Conservation (phyloP, 2,329 filamentous ascomycete species). For the Fusarium sp. region DNA sequence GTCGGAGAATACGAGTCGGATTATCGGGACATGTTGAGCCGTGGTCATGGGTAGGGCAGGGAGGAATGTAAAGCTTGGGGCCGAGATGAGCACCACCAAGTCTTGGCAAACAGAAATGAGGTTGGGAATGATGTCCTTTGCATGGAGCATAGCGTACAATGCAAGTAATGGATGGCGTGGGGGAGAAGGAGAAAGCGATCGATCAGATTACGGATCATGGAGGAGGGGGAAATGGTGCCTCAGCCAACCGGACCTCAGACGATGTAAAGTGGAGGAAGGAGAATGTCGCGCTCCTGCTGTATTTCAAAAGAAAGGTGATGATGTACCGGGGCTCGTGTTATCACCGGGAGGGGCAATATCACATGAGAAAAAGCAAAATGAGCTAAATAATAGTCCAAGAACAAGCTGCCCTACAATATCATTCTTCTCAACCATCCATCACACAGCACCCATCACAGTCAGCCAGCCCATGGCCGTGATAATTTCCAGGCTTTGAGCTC, state of each 20-base stretch:
- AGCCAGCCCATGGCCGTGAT: not conserved
- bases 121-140: not conserved
- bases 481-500: conserved; percentile 4
- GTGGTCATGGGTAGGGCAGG: not conserved
- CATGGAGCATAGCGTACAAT: not conserved
- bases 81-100: not conserved
- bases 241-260: not conserved
- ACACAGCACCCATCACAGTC: not conserved
- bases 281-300: not conserved
- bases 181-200: not conserved
- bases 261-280: not conserved
- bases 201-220: conserved; percentile 10
- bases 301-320: not conserved
- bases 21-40: conserved; percentile 2
- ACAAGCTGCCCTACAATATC: not conserved
- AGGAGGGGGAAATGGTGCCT: not conserved
- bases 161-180: conserved; percentile 4
- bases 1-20: conserved; percentile 6
- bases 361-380: not conserved
- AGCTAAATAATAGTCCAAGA: not conserved
- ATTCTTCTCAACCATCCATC: not conserved
- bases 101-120: not conserved
- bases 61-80: conserved; percentile 4
- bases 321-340: not conserved
- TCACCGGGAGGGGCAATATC: not conserved